These are phyloP conservation scores for Mollisia scopiformis DNA, from an alignment of 2,329 filamentous ascomycete species.

Conservation along the genomic window DNA sequence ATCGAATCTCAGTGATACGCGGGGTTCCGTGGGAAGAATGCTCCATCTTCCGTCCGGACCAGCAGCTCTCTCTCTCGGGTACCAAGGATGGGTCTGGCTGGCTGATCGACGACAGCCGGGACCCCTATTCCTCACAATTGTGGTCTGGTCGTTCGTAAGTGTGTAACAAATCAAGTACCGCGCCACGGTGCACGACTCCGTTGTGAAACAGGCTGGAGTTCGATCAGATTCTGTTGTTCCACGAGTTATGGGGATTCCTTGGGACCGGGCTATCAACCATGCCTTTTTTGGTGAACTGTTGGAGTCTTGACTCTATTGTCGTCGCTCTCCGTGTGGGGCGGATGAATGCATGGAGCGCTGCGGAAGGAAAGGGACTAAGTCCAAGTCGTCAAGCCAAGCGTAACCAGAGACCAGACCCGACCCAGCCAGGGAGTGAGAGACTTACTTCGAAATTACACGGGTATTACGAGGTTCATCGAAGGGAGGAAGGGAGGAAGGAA, in stretches of 20 bases:
- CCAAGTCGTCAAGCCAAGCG: too few relatives aligned
- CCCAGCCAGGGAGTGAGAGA: too few relatives aligned
- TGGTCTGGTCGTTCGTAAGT: neutral
- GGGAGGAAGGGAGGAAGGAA: too few relatives aligned
- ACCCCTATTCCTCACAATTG: conserved; percentile 1
- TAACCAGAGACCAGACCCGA: too few relatives aligned
- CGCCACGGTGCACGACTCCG: neutral
- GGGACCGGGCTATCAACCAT: neutral
- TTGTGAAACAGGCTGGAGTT: conserved; percentile 3
- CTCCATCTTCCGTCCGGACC: neutral
- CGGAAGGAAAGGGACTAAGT: conserved; percentile 1
- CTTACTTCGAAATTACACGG: too few relatives aligned
- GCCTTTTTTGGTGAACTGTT: neutral
- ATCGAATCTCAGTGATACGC: neutral
- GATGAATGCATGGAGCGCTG: neutral
- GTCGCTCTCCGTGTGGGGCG: neutral
- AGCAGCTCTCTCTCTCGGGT: too few relatives aligned
- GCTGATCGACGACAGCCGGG: neutral
- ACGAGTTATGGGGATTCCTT: neutral
- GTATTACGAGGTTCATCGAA: too few relatives aligned
- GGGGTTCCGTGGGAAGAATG: neutral
- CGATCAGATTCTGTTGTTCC: conserved; percentile 3
- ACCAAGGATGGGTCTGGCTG: too few relatives aligned
- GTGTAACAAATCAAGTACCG: conserved; percentile 7
- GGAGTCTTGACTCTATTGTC: neutral